Evolutionary conservation across 2,329 filamentous ascomycete species (phyloP), one percentile per base, ranked within the genome.

Genomic region (Myriosclerotinia curreyana): DNA sequence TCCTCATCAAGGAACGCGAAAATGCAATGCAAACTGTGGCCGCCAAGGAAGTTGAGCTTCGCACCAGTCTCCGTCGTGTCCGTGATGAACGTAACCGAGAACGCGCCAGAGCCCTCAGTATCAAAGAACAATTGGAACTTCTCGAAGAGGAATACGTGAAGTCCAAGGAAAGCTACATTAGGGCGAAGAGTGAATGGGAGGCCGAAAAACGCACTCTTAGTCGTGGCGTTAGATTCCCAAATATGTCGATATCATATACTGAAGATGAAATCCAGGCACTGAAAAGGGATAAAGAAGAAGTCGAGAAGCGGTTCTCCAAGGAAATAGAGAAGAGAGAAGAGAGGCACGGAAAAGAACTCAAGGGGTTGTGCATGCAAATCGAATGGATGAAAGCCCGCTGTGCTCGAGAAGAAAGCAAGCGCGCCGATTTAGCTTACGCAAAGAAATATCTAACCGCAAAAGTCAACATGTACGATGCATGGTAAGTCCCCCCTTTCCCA

Each of bases 291-390:
- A 68, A 73, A 31, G 74, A 75, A 44, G 74, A 73, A 64, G 72
- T 66, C 60, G 86, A 92, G 71, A 85, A 85, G 69, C 80, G 84
- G 51, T 48, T 59, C n/a, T 48, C 14, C 28, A 71, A 74, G 61
- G 70, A 75, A 56, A 69, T 73, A 22, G 74, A 75, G 48, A 74
- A 73, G 64, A 72, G 66, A 61, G 87, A 92, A 71, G 85, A 85
- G 69, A 81, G 84, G 52, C 91, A 95, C 75, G 80, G 82, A 71
- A 87, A 87, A 75, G 91, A 96, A 77, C 79, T 97, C 61, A 86
- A 87, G 69, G 94, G 94, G 22, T 82, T 98, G 74, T 85, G 86
- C 61, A 90, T 95, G 78, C 93, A 98, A 77, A 94, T 98, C 75
- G 85, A 92, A 72, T 98, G 91, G 86, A 86, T 98, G 75, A 86